These are phyloP conservation scores for Entamoeba moshkovskii DNA, from an alignment of 208 protist genomes.

Conservation along the genomic window DNA sequence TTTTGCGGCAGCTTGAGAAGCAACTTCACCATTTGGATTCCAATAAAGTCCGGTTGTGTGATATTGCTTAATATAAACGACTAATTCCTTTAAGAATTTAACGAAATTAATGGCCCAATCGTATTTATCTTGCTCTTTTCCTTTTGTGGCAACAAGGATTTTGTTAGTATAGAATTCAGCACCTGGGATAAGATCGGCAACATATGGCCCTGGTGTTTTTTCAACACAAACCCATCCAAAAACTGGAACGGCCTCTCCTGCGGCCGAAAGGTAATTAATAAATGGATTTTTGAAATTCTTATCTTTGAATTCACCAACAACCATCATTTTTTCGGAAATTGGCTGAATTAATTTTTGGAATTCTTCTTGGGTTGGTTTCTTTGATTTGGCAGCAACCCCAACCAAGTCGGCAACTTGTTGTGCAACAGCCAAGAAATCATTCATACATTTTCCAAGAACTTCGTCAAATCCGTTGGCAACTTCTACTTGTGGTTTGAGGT, in stretches of 20 bases:
- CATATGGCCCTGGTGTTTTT: conserved; percentile 1
- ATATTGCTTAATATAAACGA: conserved; percentile 16
- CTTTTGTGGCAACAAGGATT: conserved; percentile 5
- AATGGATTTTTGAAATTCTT: background rate
- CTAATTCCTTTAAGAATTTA: conserved; percentile 1
- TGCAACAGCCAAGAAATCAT: background rate
- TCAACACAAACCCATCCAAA: conserved; percentile 10
- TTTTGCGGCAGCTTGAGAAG: background rate
- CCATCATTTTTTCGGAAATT: background rate
- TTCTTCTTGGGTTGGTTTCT: conserved; percentile 8
- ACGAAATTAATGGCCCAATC: conserved; percentile 3
- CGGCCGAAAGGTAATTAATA: background rate
- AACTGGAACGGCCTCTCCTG: background rate
- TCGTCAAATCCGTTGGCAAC: background rate
- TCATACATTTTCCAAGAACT: background rate
- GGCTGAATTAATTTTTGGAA: conserved; percentile 6
- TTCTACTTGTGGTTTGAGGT: background rate
- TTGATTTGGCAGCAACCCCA: background rate
- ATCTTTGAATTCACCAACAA: background rate
- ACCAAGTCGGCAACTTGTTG: background rate
- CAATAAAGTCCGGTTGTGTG: conserved; percentile 6
- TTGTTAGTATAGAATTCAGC: conserved; percentile 8
- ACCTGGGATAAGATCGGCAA: background rate
- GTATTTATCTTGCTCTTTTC: conserved; percentile 9
- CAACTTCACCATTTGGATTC: background rate